Evolutionary conservation across 495 filamentous ascomycete species (phyloP), one percentile per base, ranked within the genome.

Genomic region (Neurospora pannonica): DNA sequence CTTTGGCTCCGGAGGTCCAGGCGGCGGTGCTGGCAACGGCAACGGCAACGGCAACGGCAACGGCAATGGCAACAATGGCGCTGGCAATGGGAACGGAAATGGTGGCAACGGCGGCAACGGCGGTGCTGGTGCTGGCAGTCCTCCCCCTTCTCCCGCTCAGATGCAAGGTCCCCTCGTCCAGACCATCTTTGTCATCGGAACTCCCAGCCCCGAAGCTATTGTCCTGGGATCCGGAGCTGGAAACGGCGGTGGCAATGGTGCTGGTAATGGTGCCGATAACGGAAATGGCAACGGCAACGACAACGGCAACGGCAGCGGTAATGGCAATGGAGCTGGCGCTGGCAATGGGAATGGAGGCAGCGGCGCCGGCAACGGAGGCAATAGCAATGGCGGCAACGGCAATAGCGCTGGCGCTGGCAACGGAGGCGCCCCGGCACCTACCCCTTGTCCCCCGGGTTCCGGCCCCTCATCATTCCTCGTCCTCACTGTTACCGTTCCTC

Each of bases 401-500:
- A 17, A 70, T 43, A 11, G 71, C 46, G 28, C 70, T 72, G 39
- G n/a, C 67, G 17, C 31, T 54, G 42, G 42, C 21, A 62, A 60
- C 3, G 71, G 71, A 21, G 54, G 34, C 21, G 38, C 46, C 28
- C 11, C 54, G 42, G 28, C 28, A 54, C 24, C 67, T 67, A 60
- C 62, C 74, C 73, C 73, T 28, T 71, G 70, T 37, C 73, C 75
- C n/a, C 71, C 73, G 2, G 28, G 72, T 60, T 10, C n/a, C 70
- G 19, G 72, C 37, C 38, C 39, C 40, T 42, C n/a, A 60, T 42
- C 72, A 70, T 38, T 73, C 70, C 67, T 70, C 43, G 13, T 78
- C 42, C 70, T 76, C 48, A 78, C 77, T 8, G 70, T 76, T 40
- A 76, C 75, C 11, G 46, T 76, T 28, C 21, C 73, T 39, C 54